phyloP scores from a whole-genome alignment of 1,284 basidiomycete genomes.

The Omphalotus olearius region DNA sequence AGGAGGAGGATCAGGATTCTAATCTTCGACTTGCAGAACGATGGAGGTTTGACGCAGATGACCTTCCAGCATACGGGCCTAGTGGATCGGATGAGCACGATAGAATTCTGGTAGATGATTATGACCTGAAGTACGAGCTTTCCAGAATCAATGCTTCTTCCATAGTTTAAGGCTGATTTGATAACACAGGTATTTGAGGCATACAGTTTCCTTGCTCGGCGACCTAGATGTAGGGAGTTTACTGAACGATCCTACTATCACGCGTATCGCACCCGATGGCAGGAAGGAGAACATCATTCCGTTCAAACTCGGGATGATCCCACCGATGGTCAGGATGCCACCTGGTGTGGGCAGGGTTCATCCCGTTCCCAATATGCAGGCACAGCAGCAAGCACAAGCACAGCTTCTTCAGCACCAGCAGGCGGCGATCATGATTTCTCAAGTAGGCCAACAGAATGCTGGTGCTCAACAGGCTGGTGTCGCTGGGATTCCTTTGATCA shows the following conservation, averaged over 20 bases:
- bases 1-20: conserved; percentile 29
- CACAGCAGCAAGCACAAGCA: not conserved
- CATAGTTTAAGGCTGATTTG: conserved; percentile 9
- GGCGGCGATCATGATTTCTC: too few species aligned
- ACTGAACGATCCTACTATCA: conserved; percentile 7
- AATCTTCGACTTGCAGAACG: conserved; percentile 46
- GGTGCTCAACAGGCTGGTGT: not conserved
- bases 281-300: not conserved
- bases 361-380: too few species aligned
- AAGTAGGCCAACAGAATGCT: not conserved
- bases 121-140: conserved; percentile 46
- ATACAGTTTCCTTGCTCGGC: not conserved
- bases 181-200: not conserved
- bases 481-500: too few species aligned
- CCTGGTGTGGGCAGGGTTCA: too few species aligned
- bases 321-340: not conserved
- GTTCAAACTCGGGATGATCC: not conserved
- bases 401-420: not conserved
- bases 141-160: not conserved
- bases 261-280: not conserved
- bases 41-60: conserved; percentile 72
- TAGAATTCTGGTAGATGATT: conserved; percentile 67
- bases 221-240: not conserved
- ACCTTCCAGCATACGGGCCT: conserved; percentile 50
- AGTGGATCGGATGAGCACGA: conserved; percentile 67